Evolutionary conservation across 2,329 filamentous ascomycete species (phyloP), one percentile per base, ranked within the genome.

Genomic region (Aureobasidium sp.): DNA sequence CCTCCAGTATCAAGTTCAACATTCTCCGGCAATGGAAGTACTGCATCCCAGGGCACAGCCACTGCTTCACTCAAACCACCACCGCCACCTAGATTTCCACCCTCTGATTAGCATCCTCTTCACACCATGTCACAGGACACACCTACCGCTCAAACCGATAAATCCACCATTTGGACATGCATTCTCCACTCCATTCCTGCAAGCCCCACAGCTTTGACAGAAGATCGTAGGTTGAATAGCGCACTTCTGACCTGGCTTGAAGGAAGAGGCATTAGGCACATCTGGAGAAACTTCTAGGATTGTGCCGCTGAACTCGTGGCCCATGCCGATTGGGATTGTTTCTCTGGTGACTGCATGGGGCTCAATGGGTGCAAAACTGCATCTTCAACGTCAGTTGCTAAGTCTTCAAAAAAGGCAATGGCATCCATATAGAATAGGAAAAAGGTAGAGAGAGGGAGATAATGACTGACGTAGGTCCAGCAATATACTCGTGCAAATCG

Each of bases 301-400:
- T 1, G 79, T 78, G 12, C 85, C 86, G 3, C 79, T 82, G 71
- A 88, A 85, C 69, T 88, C 86, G 68, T 88, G 86, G 29, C 86
- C 86, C 10, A 88, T 75, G 0, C 50, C 55, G 17, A 65, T 63
- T 6, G 63, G 63, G 6, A 65, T 77, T 0, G 75, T 76, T 62
- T 83, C 82, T 36, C 79, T 75, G 0, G 84, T 87, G 26, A 87
- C 71, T 1, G 79, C 79, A 67, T 88, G 85, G 0, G 84, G 82
- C 7, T 71, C 71, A 7, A 69, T 69, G 2, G 83, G 82, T 1
- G 79, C 77, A 71, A 82, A 79, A 29, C 74, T 79, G 15, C 76
- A 15, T 29, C 12, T 9, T 17, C 20, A 20, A 24, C 77, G 77
- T 63, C 5, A 36, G 34, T 26, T 24, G n/a, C 24, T 27, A 15